A percentile compares a stretch with the other conserved stretches of the same genome.
Evolutionary conservation across 202 grass and related monocot species (phyloP).

Genomic region (Hordeum pubiflorum): DNA sequence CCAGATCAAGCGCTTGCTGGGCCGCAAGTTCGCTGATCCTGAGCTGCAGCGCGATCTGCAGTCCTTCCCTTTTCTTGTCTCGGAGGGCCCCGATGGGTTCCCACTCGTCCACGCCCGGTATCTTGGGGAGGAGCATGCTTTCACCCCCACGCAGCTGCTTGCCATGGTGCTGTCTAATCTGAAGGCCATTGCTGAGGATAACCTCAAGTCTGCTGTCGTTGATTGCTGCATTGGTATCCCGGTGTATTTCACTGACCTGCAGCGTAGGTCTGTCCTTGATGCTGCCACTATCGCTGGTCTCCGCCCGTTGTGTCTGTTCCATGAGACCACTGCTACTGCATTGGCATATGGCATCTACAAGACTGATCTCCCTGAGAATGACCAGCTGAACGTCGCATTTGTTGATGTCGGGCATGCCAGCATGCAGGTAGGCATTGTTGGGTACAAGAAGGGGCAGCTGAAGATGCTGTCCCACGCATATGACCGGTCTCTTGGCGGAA

Average conservation of each 20-base stretch:
- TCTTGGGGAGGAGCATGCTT: conserved; percentile 49
- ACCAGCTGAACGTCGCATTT: conserved; percentile 74
- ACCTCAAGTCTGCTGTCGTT: conserved; percentile 46
- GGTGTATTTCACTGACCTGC: conserved; percentile 68
- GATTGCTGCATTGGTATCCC: conserved; percentile 95
- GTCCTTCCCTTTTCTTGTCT: conserved; percentile 61
- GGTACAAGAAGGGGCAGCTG: conserved; percentile 74
- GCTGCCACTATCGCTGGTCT: conserved; percentile 65
- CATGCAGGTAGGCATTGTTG: conserved; percentile 81
- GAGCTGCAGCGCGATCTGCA: conserved; percentile 52
- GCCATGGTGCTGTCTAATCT: conserved; percentile 76
- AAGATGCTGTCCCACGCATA: conserved; percentile 70
- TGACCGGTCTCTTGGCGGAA: conserved; percentile 72
- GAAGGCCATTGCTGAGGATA: conserved; percentile 75
- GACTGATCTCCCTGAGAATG: conserved; percentile 65
- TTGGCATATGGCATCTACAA: conserved; percentile 94
- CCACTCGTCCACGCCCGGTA: conserved; percentile 53
- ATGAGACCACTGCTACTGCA: conserved; percentile 81
- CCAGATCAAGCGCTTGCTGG: conserved; percentile 72
- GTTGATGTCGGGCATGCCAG: conserved; percentile 80
- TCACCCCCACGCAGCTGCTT: conserved; percentile 73
- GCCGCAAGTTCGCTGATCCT: conserved; percentile 57
- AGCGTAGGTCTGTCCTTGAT: conserved; percentile 70
- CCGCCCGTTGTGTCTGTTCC: conserved; percentile 59
- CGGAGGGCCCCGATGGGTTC: conserved; percentile 57